Evolutionary conservation across 1,139 yeast species (phyloP).

Genomic region (Yamadazyma pseudoaaseri): DNA sequence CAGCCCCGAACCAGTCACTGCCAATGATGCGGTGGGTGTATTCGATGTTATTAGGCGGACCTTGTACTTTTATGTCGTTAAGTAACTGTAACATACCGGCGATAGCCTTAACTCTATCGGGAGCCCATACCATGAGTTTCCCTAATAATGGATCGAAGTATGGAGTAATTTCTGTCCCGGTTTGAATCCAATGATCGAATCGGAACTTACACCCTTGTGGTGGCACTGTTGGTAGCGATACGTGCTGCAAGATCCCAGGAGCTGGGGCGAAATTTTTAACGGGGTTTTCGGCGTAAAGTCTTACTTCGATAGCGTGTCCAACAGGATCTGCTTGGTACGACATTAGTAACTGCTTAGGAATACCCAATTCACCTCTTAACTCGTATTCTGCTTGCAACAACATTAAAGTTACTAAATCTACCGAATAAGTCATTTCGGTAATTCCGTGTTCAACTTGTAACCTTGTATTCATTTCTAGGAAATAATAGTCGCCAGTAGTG

Average conservation of each 20-base stretch:
- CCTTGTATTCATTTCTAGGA: constrained; percentile 32
- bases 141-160: constrained; percentile 34
- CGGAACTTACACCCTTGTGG: constrained; percentile 14
- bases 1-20: constrained; percentile 3
- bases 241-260: constrained; percentile 29
- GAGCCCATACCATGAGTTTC: constrained; percentile 31
- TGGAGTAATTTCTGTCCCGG: constrained; percentile 30
- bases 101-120: constrained; percentile 19
- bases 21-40: constrained; percentile 12
- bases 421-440: constrained; percentile 28
- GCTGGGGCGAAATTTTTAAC: constrained; percentile 28
- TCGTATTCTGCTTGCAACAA: constrained; percentile 28
- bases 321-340: constrained; percentile 14
- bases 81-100: constrained; percentile 21
- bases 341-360: constrained; percentile 12
- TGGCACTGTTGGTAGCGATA: constrained; percentile 17
- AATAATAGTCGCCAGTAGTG: constrained; percentile 24
- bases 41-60: constrained; percentile 29
- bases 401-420: constrained; percentile 30
- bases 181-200: constrained; percentile 31
- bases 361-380: constrained; percentile 16
- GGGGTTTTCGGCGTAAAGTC: constrained; percentile 35
- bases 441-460: constrained; percentile 36
- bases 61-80: constrained; percentile 18
- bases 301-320: constrained; percentile 32